Evolutionary conservation across 2,329 filamentous ascomycete species (phyloP).

Genomic region (Calonectria naviculata): DNA sequence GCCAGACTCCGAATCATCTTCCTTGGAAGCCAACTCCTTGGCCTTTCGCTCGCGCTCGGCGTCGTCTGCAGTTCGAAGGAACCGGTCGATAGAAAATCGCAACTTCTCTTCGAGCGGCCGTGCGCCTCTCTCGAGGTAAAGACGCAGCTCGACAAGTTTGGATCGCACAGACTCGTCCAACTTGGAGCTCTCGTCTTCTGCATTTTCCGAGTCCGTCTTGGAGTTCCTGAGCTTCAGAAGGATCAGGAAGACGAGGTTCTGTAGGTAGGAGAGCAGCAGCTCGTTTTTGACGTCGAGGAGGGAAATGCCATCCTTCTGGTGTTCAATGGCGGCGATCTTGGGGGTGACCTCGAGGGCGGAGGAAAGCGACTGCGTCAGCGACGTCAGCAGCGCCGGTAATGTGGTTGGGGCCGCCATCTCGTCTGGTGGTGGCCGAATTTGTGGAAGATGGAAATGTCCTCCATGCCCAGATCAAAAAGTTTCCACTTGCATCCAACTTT

Average conservation of each 20-base stretch:
- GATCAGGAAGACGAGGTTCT: constrained; percentile 91
- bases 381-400: constrained; percentile 62
- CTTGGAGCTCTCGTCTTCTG: constrained; percentile 53
- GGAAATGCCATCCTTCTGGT: constrained; percentile 89
- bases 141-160: constrained; percentile 90
- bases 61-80: constrained; percentile 87
- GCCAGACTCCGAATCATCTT: constrained; percentile 36
- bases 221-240: constrained; percentile 80
- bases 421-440: constrained; percentile 37
- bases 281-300: constrained; percentile 97
- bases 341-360: constrained; percentile 76
- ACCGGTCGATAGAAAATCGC: constrained; percentile 96
- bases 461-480: constrained; percentile 36
- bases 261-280: constrained; percentile 93
- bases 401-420: constrained; percentile 62
- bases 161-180: constrained; percentile 76
- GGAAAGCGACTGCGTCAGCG: constrained; percentile 67
- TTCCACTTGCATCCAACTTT: constrained; percentile 41
- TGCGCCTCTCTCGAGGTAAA: constrained; percentile 94
- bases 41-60: constrained; percentile 61
- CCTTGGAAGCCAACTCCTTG: constrained; percentile 43
- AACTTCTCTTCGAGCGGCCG: constrained; percentile 89
- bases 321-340: constrained; percentile 70
- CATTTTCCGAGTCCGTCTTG: constrained; percentile 39
- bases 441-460: constrained; percentile 20